Conservation (phyloP, 768 basidiomycete genomes). For the Gyrodon lividus region DNA sequence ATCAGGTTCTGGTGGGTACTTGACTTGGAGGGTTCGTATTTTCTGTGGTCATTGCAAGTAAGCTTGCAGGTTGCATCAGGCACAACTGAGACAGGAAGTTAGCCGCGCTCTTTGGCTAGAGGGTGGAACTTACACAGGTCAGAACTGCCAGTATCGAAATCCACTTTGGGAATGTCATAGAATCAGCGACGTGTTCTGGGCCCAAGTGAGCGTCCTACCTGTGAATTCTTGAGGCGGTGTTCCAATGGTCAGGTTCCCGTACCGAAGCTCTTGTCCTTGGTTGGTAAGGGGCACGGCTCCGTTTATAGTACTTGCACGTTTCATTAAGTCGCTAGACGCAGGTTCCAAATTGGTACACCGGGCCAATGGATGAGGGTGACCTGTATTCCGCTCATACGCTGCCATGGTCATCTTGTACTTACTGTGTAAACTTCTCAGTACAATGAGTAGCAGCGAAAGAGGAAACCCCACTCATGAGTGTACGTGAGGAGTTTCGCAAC, state of each 20-base stretch:
- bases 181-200: background rate
- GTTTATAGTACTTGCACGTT: conserved; percentile 10
- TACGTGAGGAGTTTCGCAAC: background rate
- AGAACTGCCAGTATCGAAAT: conserved; percentile 51
- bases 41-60: conserved; percentile 28
- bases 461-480: background rate
- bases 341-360: conserved; percentile 8
- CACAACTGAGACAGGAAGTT: conserved; percentile 31
- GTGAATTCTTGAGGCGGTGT: conserved; percentile 41
- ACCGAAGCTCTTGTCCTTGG: conserved; percentile 36
- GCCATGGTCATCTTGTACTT: conserved; percentile 42
- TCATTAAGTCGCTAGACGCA: background rate
- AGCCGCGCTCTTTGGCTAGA: background rate
- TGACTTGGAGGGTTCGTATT: conserved; percentile 25
- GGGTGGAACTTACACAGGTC: conserved; percentile 34
- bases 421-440: conserved; percentile 22
- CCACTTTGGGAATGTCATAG: conserved; percentile 29
- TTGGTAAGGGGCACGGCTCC: conserved; percentile 30
- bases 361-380: conserved; percentile 32
- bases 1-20: conserved; percentile 20
- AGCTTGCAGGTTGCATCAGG: conserved; percentile 18
- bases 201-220: conserved; percentile 22
- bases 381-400: conserved; percentile 44
- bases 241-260: conserved; percentile 43
- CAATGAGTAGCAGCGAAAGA: background rate